Conservation (phyloP, 2,329 filamentous ascomycete genomes). For the Emergomyces pasteurianus region DNA sequence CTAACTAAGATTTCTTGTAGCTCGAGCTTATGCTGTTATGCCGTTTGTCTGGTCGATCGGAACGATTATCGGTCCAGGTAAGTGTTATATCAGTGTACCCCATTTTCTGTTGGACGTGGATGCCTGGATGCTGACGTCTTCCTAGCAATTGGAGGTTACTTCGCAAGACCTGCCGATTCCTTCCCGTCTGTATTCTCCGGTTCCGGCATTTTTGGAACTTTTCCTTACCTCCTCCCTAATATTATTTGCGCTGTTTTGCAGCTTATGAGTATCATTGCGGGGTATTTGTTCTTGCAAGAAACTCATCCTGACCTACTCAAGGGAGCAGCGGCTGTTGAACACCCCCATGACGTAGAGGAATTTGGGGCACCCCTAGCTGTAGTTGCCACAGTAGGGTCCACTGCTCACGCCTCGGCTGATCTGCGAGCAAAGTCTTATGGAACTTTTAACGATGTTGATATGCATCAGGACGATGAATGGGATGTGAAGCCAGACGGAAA, state of each 20-base stretch:
- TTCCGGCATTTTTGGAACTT: constrained; percentile 58
- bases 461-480: constrained; percentile 44
- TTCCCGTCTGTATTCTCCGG: constrained; percentile 61
- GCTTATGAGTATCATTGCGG: constrained; percentile 63
- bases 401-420: constrained; percentile 60
- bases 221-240: constrained; percentile 84
- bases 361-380: constrained; percentile 34
- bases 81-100: not conserved
- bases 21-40: constrained; percentile 85
- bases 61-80: constrained; percentile 67
- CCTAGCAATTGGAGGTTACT: constrained; percentile 66
- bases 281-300: constrained; percentile 73
- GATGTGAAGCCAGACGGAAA: constrained; percentile 37
- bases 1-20: constrained; percentile 2
- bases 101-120: not conserved
- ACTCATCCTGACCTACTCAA: constrained; percentile 73
- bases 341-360: constrained; percentile 29
- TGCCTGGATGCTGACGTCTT: not conserved
- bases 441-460: constrained; percentile 51
- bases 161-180: constrained; percentile 63
- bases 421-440: constrained; percentile 69
- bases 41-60: constrained; percentile 82
- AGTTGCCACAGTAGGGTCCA: constrained; percentile 61
- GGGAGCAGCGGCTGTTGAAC: constrained; percentile 45
- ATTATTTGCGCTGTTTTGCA: constrained; percentile 68